Evolutionary conservation across 441 rosid genomes (phyloP), one percentile per base, ranked within the genome.

Genomic region (Pelargonium fulgidum): DNA sequence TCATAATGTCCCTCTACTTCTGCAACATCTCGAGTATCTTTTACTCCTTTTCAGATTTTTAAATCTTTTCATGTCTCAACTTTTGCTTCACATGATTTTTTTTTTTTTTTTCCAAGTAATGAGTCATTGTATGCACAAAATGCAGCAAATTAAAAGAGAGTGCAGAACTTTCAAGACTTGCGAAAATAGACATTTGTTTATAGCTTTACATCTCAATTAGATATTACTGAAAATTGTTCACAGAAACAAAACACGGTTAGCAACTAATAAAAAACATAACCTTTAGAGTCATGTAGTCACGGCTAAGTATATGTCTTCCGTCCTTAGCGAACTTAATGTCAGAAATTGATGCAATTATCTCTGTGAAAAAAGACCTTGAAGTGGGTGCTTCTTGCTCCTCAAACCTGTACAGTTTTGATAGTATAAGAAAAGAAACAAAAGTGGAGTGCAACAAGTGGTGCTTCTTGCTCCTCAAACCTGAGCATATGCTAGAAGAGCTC

Each of bases 241-340:
- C 42, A 39, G 42, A 39, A 39, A 7, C 42, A 39, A 39, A 39
- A 39, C 42, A 39, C 42, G 42, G 42, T 39, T 52, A 64, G 8
- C 61, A 17, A 64, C 62, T 44, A 39, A 39, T 56, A 4, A 42
- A 68, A 69, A 73, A 68, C 16, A 77, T 66, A 75, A 95, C 99
- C 98, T 95, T 95, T 61, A 95, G 97, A 50, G 96, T 90, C 99
- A 95, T 95, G 89, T 95, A 95, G 79, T 95, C 99, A 7, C 99
- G 98, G 81, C 98, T 92, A 61, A 95, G 98, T 67, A 95, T 84
- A 76, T 88, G 84, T 78, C 99, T 85, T 77, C 99, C 99, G 66
- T 90, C 87, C 80, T 82, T 92, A 12, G 96, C 85, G 77, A 95
- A 95, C 76, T 87, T 95, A 69, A 92, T 86, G 84, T 95, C 99